Percentiles rank a stretch among this genome's conserved stretches.
Evolutionary conservation across 2,329 filamentous ascomycete species (phyloP).

Genomic region (Colletotrichum sp.): DNA sequence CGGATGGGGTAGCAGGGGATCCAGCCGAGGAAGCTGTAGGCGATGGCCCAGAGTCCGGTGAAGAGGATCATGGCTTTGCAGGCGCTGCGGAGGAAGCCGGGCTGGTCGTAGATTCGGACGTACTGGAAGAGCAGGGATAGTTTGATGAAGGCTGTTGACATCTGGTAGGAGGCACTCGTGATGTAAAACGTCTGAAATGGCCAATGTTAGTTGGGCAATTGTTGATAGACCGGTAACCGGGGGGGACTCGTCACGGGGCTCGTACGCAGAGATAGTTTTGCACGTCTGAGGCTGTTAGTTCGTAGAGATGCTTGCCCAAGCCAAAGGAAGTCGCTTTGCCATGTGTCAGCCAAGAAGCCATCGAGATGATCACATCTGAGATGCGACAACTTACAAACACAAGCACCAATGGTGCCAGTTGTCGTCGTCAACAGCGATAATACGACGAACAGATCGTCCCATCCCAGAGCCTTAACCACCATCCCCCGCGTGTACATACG

Average conservation of each 20-base stretch:
- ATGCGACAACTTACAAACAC: constrained; percentile 2
- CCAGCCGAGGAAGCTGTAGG: constrained; percentile 31
- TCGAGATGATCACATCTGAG: not conserved
- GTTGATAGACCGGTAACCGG: not conserved
- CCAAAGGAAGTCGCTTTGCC: constrained; percentile 27
- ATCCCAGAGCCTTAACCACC: constrained; percentile 32
- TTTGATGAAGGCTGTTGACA: constrained; percentile 40
- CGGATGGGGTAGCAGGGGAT: constrained; percentile 30
- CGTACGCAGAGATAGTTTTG: constrained; percentile 26
- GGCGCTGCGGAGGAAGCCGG: constrained; percentile 28
- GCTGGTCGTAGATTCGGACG: constrained; percentile 35
- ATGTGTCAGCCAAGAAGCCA: not conserved
- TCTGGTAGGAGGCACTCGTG: constrained; percentile 32
- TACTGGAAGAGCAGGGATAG: constrained; percentile 41
- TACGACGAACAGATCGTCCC: constrained; percentile 39
- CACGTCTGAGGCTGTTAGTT: constrained; percentile 16
- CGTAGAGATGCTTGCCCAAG: constrained; percentile 27
- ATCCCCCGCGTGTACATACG: constrained; percentile 31
- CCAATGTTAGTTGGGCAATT: not conserved
- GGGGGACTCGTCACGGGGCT: not conserved
- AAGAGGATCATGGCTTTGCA: constrained; percentile 3
- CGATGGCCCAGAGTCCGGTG: constrained; percentile 27
- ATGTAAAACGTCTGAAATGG: constrained; percentile 35
- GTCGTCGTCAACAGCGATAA: constrained; percentile 30
- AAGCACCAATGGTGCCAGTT: not conserved